Base-by-base conservation (phyloP, 1,284 basidiomycete genomes). In the Malassezia yamatoensis region DNA sequence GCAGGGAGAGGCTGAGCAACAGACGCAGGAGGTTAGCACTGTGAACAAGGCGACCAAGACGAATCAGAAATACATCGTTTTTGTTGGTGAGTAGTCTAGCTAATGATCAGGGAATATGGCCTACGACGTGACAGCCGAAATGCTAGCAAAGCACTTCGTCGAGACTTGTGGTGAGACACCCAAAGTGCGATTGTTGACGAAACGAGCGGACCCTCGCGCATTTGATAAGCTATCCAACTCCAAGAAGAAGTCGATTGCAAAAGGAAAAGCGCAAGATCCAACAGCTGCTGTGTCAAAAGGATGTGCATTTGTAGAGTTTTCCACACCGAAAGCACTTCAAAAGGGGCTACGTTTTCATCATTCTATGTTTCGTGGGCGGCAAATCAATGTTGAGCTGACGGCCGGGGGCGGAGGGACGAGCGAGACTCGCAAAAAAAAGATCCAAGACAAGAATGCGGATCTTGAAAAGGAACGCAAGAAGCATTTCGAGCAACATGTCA, bases 381-480 rank as follows among this genome's bases (percentile, higher is more conserved):
- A 65, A 52, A 74, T 74, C 53, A 74, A 74, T 45, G 72, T 74
- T 6, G 72, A 74, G 48, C 59, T 74, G 15, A 73, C 70, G 0
- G 72, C 72, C 0, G 72, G 72, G 8, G 72, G 72, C 3, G 72
- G 72, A 5, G 72, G 72, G n/a, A 68, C 69, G 54, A 52, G 60
- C 21, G 53, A 60, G 40, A 50, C 48, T 2, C 57, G 72, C 32
- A 56, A 53, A 54, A 62, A 72, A 20, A 74, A 71, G 63, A 74
- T 74, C 55, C 61, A 64, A 51, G 57, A 50, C 5, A 72, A 72
- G 64, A 74, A 74, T 45, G 54, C 54, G 1, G 64, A 45, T 13
- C 56, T 74, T 40, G 70, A 72, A 16, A 63, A 67, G 50, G 70
- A 74, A 51, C 53, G 72, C 36, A 45, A 49, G 15, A 72, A 72